A percentile compares a stretch with the other conserved stretches of the same genome.
Conservation (phyloP, 2,329 filamentous ascomycete genomes). For the Clathrospora elynae region DNA sequence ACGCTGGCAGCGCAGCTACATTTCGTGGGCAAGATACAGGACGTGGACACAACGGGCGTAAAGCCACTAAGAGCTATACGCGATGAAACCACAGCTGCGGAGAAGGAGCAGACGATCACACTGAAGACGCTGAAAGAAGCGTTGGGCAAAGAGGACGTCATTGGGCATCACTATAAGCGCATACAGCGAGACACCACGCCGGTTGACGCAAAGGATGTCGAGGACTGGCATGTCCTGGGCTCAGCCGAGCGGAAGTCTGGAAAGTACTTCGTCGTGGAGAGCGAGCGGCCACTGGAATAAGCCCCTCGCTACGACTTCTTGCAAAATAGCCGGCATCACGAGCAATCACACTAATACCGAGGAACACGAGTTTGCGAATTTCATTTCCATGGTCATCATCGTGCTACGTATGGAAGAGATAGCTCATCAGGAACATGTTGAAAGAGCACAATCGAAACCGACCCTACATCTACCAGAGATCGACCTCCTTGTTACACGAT, state of each 20-base stretch:
- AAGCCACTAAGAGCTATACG: constrained; percentile 77
- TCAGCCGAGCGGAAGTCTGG: constrained; percentile 70
- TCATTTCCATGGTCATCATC: neutral
- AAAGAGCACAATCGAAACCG: no score
- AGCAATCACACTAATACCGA: no score
- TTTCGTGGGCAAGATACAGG: constrained; percentile 87
- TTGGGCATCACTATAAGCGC: constrained; percentile 59
- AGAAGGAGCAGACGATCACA: constrained; percentile 63
- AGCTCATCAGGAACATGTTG: no score
- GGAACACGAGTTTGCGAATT: neutral
- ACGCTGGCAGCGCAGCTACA: constrained; percentile 82
- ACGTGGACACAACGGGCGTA: constrained; percentile 73
- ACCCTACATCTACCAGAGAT: neutral
- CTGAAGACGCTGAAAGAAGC: constrained; percentile 62
- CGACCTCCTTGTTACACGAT: constrained; percentile 18
- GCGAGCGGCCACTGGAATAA: constrained; percentile 52
- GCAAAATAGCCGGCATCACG: no score
- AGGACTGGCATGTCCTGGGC: constrained; percentile 73
- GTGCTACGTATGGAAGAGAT: no score
- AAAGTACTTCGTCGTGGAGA: constrained; percentile 78
- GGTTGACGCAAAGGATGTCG: constrained; percentile 51
- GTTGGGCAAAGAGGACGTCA: constrained; percentile 64
- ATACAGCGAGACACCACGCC: constrained; percentile 56
- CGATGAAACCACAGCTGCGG: constrained; percentile 70
- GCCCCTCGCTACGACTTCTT: neutral